Base-by-base conservation (phyloP, 257 asterid species). In the Nicotiana sylvestris region DNA sequence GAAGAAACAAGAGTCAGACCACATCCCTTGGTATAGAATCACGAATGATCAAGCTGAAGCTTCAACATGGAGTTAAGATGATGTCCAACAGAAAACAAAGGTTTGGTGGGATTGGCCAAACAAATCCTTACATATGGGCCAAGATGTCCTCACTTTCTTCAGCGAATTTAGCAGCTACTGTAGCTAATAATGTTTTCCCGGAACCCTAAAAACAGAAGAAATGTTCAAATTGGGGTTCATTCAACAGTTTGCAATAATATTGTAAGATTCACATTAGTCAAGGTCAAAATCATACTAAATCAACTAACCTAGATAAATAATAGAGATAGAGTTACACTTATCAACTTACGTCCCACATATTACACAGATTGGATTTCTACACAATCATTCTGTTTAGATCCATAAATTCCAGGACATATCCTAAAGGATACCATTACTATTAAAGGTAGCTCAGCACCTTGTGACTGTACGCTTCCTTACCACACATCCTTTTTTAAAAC, bases 181-280 rank as follows among this genome's bases (percentile, higher is more conserved):
- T 88, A 80, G 99, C 97, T 86, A 94, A 82, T 86, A 90, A 85
- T 84, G 99, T 90, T 89, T 94, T 96, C 81, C 99, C 99, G 62
- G 95, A 96, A 86, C 99, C 99, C 90, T 81, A 66, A 51, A 81
- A 53, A 29, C 88, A 67, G 79, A 85, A 43, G 64, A 72, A 65
- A 55, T 43, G 43, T 66, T 62, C 30, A 81, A 64, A 76, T 61
- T 62, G 8, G 79, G 62, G 80, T 51, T 76, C 64, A 76, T 13
- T 76, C 39, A 76, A 46, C 64, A 49, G 43, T 76, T 27, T 76
- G 61, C 53, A 27, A 74, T 49, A 51, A 51, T 49, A 74, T 15
- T 51, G 64, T 49, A 51, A 51, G 64, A 76, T 51, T 51, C 64
- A 76, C 27, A 16, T 49, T 76, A 27, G 25, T 76, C 80, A 51